Evolutionary conservation across 768 basidiomycete genomes (phyloP).

Genomic region (Boletus barrowsii): DNA sequence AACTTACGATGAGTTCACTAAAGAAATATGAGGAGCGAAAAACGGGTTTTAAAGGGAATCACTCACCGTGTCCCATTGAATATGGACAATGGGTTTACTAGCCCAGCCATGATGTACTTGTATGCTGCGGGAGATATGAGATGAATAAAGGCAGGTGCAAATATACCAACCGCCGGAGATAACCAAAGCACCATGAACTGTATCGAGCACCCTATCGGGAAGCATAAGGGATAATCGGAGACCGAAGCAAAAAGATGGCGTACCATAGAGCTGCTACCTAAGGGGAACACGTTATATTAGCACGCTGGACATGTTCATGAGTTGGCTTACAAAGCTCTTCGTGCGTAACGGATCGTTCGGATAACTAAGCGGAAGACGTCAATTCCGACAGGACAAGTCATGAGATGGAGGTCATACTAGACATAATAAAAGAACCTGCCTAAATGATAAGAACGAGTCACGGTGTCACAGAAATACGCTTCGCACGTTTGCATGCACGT

Average conservation of each 20-base stretch:
- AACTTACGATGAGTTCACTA: conserved; percentile 15
- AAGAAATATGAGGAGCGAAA: not conserved
- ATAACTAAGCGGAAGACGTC: not conserved
- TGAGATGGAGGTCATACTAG: not conserved
- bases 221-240: not conserved
- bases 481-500: conserved; percentile 11
- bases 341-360: not conserved
- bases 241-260: fast-evolving
- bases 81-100: not conserved
- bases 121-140: not conserved
- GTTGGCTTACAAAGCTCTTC: conserved; percentile 5
- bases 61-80: not conserved
- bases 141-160: not conserved
- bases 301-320: not conserved
- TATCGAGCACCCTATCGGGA: conserved; percentile 3
- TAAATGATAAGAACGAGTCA: not conserved
- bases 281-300: not conserved
- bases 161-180: conserved; percentile 5
- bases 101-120: not conserved
- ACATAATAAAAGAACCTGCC: conserved; percentile 9
- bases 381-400: not conserved
- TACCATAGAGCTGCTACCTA: conserved; percentile 14
- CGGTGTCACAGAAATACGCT: not conserved
- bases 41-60: not conserved
- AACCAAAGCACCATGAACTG: conserved; percentile 4